Evolutionary conservation across 1,284 basidiomycete genomes (phyloP).

Genomic region (Meira nashicola): DNA sequence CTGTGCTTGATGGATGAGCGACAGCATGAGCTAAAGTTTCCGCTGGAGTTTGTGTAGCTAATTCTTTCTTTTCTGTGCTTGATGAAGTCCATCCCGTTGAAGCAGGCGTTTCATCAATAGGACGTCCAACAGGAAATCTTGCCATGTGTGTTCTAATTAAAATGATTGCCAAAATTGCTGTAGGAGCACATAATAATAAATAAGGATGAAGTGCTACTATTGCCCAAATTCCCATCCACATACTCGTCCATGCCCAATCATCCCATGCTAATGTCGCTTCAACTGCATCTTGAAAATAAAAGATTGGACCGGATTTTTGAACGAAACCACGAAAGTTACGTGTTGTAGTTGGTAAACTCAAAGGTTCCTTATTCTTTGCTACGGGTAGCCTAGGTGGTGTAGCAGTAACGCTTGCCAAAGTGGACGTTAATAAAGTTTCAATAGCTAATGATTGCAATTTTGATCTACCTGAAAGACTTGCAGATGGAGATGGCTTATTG

Average conservation of each 20-base stretch:
- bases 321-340: constrained; percentile 51
- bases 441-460: constrained; percentile 32
- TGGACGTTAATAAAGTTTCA: constrained; percentile 37
- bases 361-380: constrained; percentile 43
- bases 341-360: constrained; percentile 46
- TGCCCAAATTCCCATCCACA: constrained; percentile 52
- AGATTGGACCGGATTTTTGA: constrained; percentile 49
- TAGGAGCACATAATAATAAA: constrained; percentile 38
- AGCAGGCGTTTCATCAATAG: not conserved
- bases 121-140: constrained; percentile 22
- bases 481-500: not conserved
- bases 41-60: constrained; percentile 11
- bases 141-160: constrained; percentile 38
- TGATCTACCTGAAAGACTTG: not conserved
- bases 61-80: not conserved
- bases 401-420: constrained; percentile 14
- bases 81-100: not conserved
- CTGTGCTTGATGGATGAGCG: constrained; percentile 17
- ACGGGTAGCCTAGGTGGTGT: constrained; percentile 43
- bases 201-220: constrained; percentile 42
- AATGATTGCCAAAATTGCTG: constrained; percentile 43
- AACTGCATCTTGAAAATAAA: constrained; percentile 50
- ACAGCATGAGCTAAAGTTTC: constrained; percentile 13
- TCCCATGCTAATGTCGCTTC: constrained; percentile 51
- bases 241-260: constrained; percentile 44